Percentiles rank a stretch among this genome's conserved stretches.
Conservation (phyloP, 148 eudicot genomes). For the Rhododendron mucronatum region DNA sequence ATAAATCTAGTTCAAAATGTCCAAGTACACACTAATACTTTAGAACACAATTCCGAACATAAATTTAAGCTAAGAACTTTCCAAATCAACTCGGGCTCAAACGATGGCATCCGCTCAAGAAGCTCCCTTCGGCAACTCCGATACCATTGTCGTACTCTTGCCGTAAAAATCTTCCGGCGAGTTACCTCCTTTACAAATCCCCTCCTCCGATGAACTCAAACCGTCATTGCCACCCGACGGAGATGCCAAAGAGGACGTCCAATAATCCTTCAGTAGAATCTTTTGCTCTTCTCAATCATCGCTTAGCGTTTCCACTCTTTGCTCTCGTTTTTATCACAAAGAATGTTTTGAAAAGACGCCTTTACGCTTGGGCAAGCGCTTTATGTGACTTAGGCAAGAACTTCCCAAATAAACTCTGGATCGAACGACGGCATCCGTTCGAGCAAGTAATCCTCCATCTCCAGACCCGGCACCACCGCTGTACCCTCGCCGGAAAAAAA, state of each 20-base stretch:
- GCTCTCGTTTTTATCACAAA: not conserved
- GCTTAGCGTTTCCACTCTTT: fast-evolving
- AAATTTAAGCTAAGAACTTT: slow-evolving; percentile 58
- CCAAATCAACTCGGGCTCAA: slow-evolving; percentile 80
- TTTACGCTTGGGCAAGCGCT: not conserved
- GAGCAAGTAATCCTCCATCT: slow-evolving; percentile 46
- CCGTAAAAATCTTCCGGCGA: slow-evolving; percentile 40
- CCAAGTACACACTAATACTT: not conserved
- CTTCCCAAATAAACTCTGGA: slow-evolving; percentile 87
- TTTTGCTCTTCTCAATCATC: not conserved
- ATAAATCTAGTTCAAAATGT: no score
- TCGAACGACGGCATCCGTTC: slow-evolving; percentile 79
- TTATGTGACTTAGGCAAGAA: slow-evolving; percentile 45
- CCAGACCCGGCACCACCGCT: slow-evolving; percentile 22
- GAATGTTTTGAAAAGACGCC: not conserved
- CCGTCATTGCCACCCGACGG: not conserved
- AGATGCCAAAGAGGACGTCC: slow-evolving; percentile 21
- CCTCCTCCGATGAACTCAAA: slow-evolving; percentile 34
- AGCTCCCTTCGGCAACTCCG: slow-evolving; percentile 39
- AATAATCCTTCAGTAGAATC: not conserved
- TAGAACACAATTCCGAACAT: not conserved
- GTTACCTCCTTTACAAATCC: slow-evolving; percentile 34
- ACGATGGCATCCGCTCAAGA: slow-evolving; percentile 70
- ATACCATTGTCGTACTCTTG: slow-evolving; percentile 18
- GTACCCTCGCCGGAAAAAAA: slow-evolving; percentile 33